These are phyloP conservation scores for Hanseniaspora thailandica DNA, from an alignment of 805 yeast genomes.

Conservation along the genomic window DNA sequence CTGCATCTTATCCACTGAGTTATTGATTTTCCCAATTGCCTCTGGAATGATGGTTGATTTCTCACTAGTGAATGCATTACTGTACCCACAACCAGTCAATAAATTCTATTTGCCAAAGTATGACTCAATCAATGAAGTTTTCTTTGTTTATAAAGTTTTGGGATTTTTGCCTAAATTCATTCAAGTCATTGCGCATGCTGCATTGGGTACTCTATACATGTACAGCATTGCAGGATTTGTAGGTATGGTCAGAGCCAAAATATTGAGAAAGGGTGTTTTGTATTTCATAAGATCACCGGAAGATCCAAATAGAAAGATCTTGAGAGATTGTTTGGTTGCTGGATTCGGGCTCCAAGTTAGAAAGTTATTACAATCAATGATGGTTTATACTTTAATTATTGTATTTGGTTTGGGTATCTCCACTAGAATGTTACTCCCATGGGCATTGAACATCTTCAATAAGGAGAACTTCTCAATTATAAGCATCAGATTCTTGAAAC, in stretches of 20 bases:
- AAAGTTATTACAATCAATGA: constrained; percentile 59
- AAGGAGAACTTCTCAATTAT: constrained; percentile 14
- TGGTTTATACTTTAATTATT: constrained; percentile 64
- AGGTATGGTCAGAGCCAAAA: constrained; percentile 61
- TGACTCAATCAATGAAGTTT: constrained; percentile 1
- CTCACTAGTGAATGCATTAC: constrained; percentile 33
- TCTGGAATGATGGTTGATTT: constrained; percentile 73
- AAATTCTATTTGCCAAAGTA: neutral
- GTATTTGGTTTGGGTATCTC: constrained; percentile 61
- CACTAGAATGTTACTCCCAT: constrained; percentile 38
- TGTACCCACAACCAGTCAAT: constrained; percentile 17
- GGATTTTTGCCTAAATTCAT: constrained; percentile 23
- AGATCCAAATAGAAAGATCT: constrained; percentile 75
- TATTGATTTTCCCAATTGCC: constrained; percentile 71
- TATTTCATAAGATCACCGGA: constrained; percentile 90
- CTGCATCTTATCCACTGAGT: constrained; percentile 61
- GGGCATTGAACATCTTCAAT: constrained; percentile 25
- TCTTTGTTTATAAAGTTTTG: constrained; percentile 22
- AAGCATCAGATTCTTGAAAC: constrained; percentile 13
- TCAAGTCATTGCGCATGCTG: constrained; percentile 40
- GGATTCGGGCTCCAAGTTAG: constrained; percentile 63
- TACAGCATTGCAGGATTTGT: constrained; percentile 73
- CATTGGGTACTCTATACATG: constrained; percentile 75
- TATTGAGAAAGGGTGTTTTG: constrained; percentile 77
- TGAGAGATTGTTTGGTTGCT: constrained; percentile 75